Evolutionary conservation across 306 rosid species (phyloP), one percentile per base, ranked within the genome.

Genomic region (Ceratonia siliqua): DNA sequence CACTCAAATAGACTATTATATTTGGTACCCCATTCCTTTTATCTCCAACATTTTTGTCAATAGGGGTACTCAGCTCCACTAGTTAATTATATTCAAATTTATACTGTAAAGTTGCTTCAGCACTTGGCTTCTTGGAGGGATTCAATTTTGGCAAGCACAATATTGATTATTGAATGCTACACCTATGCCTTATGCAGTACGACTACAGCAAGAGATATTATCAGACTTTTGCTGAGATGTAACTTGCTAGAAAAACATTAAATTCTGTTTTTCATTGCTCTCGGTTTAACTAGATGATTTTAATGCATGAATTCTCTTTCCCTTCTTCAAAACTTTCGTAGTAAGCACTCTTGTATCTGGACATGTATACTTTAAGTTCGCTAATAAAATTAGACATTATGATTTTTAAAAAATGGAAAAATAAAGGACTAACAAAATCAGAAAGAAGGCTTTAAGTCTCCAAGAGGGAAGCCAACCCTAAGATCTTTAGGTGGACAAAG

Each of bases 141-240:
- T n/a, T 33, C 38, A 68, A 61, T 22, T 78, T 75, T 53, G 46
- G 77, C 63, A 38, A 68, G 68, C 41, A 62, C 38, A n/a, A 56
- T 39, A 69, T 13, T 45, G 36, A n/a, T n/a, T n/a, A 58, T 49
- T 28, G 36, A 39, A 75, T 62, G 25, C 21, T 24, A 62, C 32
- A 62, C 33, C 14, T 21, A 54, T 45, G 64, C 59, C 72, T 46
- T 45, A 33, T 45, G 48, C 30, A 62, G 45, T 17, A 68, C 57
- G 62, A 50, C 15, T 39, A 48, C 63, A 20, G 68, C 62, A 36
- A 54, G 41, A 62, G 57, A 53, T 38, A 33, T 12, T 36, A 54
- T n/a, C 36, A 55, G 35, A 53, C 39, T 45, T 76, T 55, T 41
- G 45, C 57, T 59, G 65, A 67, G 18, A 17, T 20, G 22, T 41